Conservation (phyloP, 1,139 yeast genomes). For the Sugiyamaella paludigena region DNA sequence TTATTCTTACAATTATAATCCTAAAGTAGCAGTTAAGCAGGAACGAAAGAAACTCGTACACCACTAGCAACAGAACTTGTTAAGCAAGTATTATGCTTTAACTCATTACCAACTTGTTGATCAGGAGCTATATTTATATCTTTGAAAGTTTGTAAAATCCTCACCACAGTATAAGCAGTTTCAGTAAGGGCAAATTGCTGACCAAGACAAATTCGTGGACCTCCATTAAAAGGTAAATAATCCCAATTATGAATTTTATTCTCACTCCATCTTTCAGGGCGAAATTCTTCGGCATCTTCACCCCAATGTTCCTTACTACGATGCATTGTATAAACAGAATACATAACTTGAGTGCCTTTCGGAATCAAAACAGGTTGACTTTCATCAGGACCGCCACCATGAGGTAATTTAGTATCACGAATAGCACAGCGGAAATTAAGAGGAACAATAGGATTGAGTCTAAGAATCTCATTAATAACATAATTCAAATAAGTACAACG, state of each 20-base stretch:
- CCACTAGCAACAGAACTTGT: slow-evolving; percentile 19
- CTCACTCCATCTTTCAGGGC: slow-evolving; percentile 52
- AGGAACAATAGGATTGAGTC: slow-evolving; percentile 59
- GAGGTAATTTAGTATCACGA: slow-evolving; percentile 45
- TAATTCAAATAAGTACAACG: slow-evolving; percentile 49
- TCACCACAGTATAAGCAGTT: slow-evolving; percentile 47
- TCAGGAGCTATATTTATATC: slow-evolving; percentile 15
- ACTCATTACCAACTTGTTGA: slow-evolving; percentile 1
- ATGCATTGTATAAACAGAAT: slow-evolving; percentile 34
- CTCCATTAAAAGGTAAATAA: slow-evolving; percentile 50
- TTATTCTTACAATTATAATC: too few species aligned
- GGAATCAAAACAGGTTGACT: slow-evolving; percentile 34
- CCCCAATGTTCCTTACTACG: slow-evolving; percentile 34
- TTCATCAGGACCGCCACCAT: slow-evolving; percentile 32
- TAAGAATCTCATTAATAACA: slow-evolving; percentile 51
- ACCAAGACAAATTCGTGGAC: slow-evolving; percentile 59
- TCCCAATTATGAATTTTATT: slow-evolving; percentile 32
- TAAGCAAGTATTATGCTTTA: slow-evolving; percentile 12
- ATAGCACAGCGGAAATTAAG: slow-evolving; percentile 49
- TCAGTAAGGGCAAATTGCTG: slow-evolving; percentile 61
- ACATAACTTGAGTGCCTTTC: slow-evolving; percentile 39
- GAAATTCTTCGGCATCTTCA: slow-evolving; percentile 41
- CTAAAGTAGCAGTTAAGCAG: slow-evolving; percentile 6
- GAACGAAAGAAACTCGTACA: slow-evolving; percentile 10
- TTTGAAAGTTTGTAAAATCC: slow-evolving; percentile 43